phyloP scores from a whole-genome alignment of 73 alveolate species.

The Paramecium caudatum region DNA sequence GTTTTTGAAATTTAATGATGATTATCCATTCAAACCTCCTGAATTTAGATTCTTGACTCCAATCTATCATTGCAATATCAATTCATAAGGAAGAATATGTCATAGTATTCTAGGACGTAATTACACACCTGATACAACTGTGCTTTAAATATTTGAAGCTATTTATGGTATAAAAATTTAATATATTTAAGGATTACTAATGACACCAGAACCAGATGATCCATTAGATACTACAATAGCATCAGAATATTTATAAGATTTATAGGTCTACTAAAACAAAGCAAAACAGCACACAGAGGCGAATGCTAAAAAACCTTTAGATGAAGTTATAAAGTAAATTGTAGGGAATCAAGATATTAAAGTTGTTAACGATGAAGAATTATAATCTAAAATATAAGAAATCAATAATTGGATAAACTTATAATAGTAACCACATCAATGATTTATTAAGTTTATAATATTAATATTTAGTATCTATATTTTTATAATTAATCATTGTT shows the following conservation, averaged over 20 bases:
- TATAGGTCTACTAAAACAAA: constrained; percentile 29
- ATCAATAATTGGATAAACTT: constrained; percentile 15
- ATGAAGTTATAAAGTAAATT: neutral
- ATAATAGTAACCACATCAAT: too few relatives aligned
- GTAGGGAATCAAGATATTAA: neutral
- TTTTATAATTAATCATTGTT: too few relatives aligned
- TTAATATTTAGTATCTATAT: too few relatives aligned
- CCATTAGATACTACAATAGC: constrained; percentile 79
- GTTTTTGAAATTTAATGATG: constrained; percentile 69
- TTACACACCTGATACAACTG: constrained; percentile 71
- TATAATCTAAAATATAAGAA: neutral
- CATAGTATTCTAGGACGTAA: constrained; percentile 56
- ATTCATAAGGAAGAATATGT: constrained; percentile 79
- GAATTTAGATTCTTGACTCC: constrained; percentile 76
- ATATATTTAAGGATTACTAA: constrained; percentile 45
- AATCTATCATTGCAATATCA: constrained; percentile 80
- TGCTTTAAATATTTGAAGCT: constrained; percentile 48
- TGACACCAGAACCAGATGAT: constrained; percentile 80
- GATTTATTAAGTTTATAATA: too few relatives aligned
- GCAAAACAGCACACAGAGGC: constrained; percentile 34
- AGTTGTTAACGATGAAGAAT: neutral
- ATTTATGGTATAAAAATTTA: constrained; percentile 23
- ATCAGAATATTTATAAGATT: constrained; percentile 65
- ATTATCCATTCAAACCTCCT: constrained; percentile 82
- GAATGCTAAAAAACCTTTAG: constrained; percentile 27